These are phyloP conservation scores for Apiospora rasikravindrae DNA, from an alignment of 2,329 filamentous ascomycete species.

Conservation along the genomic window DNA sequence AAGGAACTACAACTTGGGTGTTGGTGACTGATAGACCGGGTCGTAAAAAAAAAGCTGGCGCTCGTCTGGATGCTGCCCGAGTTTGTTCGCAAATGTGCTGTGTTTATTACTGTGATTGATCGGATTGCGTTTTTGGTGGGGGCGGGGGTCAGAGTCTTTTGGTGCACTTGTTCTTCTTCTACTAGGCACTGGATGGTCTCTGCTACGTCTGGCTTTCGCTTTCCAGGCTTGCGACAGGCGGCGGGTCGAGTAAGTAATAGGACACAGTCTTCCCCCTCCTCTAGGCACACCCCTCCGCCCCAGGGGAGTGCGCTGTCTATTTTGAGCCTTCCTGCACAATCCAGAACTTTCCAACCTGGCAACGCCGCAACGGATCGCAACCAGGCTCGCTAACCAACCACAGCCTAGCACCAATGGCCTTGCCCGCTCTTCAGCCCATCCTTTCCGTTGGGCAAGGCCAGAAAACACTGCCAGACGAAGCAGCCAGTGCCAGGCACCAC, in stretches of 20 bases:
- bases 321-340: conserved; percentile 21
- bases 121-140: conserved; percentile 14
- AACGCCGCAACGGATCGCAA: neutral
- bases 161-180: neutral
- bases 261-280: conserved; percentile 23
- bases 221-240: neutral
- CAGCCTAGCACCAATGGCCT: neutral
- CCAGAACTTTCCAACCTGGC: conserved; percentile 25
- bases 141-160: conserved; percentile 12
- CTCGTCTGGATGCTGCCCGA: conserved; percentile 18
- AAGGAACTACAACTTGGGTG: neutral
- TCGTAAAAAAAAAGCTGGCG: conserved; percentile 17
- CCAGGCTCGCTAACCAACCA: neutral
- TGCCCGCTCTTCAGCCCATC: neutral
- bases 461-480: neutral
- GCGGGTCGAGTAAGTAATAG: conserved; percentile 1
- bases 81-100: conserved; percentile 16
- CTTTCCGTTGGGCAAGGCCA: neutral
- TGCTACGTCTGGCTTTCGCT: neutral
- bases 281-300: conserved; percentile 21
- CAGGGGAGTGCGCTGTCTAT: conserved; percentile 4
- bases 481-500: neutral
- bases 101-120: conserved; percentile 16
- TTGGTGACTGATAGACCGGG: conserved; percentile 6
- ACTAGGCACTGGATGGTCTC: too few species aligned